phyloP scores from a whole-genome alignment of 352 stramenopile species.

The Globisporangium heterothallicum region DNA sequence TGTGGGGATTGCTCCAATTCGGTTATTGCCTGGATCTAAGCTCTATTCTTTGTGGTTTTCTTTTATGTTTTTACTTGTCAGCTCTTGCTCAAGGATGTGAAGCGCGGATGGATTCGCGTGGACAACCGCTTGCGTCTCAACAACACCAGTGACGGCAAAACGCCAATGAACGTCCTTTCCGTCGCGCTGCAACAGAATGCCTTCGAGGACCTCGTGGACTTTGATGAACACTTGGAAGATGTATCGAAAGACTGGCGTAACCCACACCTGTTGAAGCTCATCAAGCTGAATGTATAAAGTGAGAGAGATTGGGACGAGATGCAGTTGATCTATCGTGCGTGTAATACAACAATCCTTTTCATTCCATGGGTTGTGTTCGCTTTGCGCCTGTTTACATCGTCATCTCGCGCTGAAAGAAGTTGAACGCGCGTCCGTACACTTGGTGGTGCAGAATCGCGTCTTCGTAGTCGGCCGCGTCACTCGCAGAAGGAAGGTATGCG shows the following conservation, averaged over 20 bases:
- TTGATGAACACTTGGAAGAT: conserved; percentile 78
- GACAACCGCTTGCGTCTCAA: conserved; percentile 58
- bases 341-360: conserved; percentile 1
- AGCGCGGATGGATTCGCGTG: conserved; percentile 65
- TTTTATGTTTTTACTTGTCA: neutral
- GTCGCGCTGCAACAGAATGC: conserved; percentile 42
- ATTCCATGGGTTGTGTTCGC: conserved; percentile 6
- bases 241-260: conserved; percentile 74
- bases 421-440: conserved; percentile 25
- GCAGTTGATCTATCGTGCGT: neutral
- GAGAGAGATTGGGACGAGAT: neutral
- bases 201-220: conserved; percentile 51
- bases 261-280: conserved; percentile 51
- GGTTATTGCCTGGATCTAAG: conserved; percentile 11
- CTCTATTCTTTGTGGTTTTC: neutral
- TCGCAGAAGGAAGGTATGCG: neutral
- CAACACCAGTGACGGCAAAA: conserved; percentile 25
- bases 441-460: conserved; percentile 18
- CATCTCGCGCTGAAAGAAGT: conserved; percentile 21
- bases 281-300: conserved; percentile 71
- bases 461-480: neutral
- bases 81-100: conserved; percentile 75
- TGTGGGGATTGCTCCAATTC: neutral
- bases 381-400: neutral
- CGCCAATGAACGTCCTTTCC: conserved; percentile 38